Conservation (phyloP, 2,329 filamentous ascomycete genomes). For the Sporothrix luriei region DNA sequence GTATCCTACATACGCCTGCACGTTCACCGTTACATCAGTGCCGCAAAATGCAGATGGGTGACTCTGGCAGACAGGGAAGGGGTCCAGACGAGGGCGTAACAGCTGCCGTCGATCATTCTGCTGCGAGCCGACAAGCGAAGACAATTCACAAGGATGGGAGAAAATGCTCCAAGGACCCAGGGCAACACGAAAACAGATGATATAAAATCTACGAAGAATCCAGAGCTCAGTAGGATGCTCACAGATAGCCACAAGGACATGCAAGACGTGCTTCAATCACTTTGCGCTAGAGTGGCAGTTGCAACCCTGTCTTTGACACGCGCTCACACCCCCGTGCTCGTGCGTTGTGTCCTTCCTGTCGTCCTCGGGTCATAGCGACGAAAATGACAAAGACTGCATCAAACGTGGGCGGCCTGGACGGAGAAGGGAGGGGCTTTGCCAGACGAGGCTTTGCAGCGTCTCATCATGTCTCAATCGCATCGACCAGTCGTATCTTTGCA, state of each 20-base stretch:
- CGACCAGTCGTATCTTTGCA: neutral
- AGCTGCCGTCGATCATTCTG: constrained; percentile 12
- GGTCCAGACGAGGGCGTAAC: neutral
- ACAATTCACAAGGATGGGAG: neutral
- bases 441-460: neutral
- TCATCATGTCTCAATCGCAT: constrained; percentile 23
- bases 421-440: neutral
- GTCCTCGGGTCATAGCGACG: constrained; percentile 3
- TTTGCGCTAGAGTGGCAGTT: constrained; percentile 5
- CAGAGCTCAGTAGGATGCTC: neutral
- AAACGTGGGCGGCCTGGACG: no score
- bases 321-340: neutral
- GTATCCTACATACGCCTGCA: neutral
- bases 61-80: no score
- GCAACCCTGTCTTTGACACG: constrained; percentile 16
- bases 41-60: neutral
- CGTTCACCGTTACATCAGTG: constrained; percentile 3
- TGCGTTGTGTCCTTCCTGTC: neutral
- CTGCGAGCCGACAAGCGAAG: neutral
- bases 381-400: neutral
- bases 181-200: neutral
- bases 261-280: constrained; percentile 1
- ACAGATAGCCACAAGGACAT: neutral
- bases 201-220: neutral
- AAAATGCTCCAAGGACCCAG: neutral